Evolutionary conservation across 164 flowering plant species (phyloP), one percentile per base, ranked within the genome.

Genomic region (Magnolia officinalis): DNA sequence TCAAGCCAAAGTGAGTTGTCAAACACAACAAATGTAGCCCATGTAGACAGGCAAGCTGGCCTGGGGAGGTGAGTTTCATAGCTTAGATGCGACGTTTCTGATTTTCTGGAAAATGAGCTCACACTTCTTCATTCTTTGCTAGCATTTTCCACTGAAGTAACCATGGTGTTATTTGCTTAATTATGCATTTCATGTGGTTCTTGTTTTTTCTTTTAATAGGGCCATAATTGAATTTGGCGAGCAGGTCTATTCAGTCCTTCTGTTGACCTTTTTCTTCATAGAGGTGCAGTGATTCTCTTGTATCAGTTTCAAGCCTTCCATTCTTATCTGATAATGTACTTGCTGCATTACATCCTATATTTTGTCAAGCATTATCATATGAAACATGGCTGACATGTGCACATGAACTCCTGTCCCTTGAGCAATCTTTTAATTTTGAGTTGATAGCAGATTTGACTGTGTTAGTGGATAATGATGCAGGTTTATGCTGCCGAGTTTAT

Each of bases 201-300:
- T 79, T 13, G 31, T 6, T 61, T 80, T n/a, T 10, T 68, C 55
- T 72, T n/a, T 50, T 51, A 26, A 26, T 85, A 96, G 99, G 82
- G 82, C 88, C 67, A 84, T 94, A 86, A 87, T 92, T 81, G 94
- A 88, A 74, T 85, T 96, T 74, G 93, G 90, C 58, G 97, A 94
- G 82, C 93, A 87, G 75, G 79, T 87, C 37, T 92, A 92, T 74
- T 92, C 98, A 45, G 10, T 90, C 63, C 88, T 94, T 70, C 84
- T 94, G 55, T 77, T 96, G 87, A 87, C 72, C 81, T 82, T 89
- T n/a, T 96, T 92, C 83, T 91, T 90, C 82, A 20, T 94, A 29
- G 91, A 94, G 99, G 99, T 96, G 75, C 78, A 21, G 72, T 20
- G 11, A 18, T 65, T 29, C 50, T 68, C 71, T 68, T 2, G 18